phyloP scores from a whole-genome alignment of 2,329 filamentous ascomycete genomes.

The Fusarium proliferatum region DNA sequence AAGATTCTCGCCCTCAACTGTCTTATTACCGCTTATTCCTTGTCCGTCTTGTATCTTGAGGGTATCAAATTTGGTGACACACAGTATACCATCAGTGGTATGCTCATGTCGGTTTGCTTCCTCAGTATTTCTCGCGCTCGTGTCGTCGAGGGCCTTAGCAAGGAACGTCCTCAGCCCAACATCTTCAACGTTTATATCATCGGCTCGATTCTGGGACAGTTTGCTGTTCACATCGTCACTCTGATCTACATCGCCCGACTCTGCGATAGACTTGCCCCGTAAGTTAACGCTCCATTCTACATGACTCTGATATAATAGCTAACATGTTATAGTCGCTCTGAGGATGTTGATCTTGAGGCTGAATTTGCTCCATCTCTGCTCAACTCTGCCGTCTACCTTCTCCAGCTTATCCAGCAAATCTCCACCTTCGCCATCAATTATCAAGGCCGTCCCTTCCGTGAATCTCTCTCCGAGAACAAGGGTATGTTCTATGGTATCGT shows the following conservation, averaged over 20 bases:
- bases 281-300: slow-evolving; percentile 55
- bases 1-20: slow-evolving; percentile 99
- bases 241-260: slow-evolving; percentile 93
- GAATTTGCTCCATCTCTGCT: slow-evolving; percentile 94
- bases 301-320: slow-evolving; percentile 15
- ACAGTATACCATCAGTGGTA: slow-evolving; percentile 97
- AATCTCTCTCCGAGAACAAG: slow-evolving; percentile 93
- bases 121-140: slow-evolving; percentile 97
- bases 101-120: slow-evolving; percentile 99
- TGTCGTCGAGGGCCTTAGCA: slow-evolving; percentile 93
- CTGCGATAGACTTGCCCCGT: slow-evolving; percentile 88
- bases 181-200: slow-evolving; percentile 99
- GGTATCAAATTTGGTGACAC: slow-evolving; percentile 99
- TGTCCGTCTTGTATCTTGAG: slow-evolving; percentile 95
- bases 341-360: slow-evolving; percentile 86
- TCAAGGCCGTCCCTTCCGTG: slow-evolving; percentile 96
- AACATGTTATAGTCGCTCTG: slow-evolving; percentile 57
- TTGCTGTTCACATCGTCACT: slow-evolving; percentile 93
- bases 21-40: slow-evolving; percentile 95
- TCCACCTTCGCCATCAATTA: slow-evolving; percentile 99
- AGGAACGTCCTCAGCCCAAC: slow-evolving; percentile 96
- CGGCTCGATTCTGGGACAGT: slow-evolving; percentile 95
- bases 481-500: slow-evolving; percentile 99
- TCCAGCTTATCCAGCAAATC: slow-evolving; percentile 98
- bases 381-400: slow-evolving; percentile 95